A percentile compares a stretch with the other conserved stretches of the same genome.
These are phyloP conservation scores for Fusarium sublunatum DNA, from an alignment of 2,329 filamentous ascomycete genomes.

Conservation along the genomic window DNA sequence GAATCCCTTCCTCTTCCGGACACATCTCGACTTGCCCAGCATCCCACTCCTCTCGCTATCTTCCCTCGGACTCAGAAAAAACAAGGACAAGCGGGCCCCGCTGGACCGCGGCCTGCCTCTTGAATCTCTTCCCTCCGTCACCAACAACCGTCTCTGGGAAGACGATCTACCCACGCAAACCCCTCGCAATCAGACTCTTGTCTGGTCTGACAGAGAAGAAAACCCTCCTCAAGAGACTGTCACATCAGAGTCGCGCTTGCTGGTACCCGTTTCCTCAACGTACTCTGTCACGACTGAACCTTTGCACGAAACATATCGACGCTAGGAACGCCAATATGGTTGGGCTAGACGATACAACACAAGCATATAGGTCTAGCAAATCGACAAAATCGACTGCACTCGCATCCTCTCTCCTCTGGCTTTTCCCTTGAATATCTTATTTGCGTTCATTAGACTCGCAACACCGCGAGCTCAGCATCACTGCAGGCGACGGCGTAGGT, in stretches of 20 bases:
- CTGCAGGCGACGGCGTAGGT: slow-evolving; percentile 37
- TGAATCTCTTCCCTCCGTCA: slow-evolving; percentile 25
- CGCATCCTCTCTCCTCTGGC: background rate
- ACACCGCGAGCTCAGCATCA: slow-evolving; percentile 18
- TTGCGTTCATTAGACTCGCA: slow-evolving; percentile 16
- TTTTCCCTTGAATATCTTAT: background rate
- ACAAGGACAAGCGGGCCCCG: slow-evolving; percentile 11
- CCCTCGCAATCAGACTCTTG: slow-evolving; percentile 41
- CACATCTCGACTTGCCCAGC: slow-evolving; percentile 44
- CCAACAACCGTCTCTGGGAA: slow-evolving; percentile 27
- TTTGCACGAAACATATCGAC: slow-evolving; percentile 43
- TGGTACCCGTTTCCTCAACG: slow-evolving; percentile 17
- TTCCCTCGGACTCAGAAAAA: slow-evolving; percentile 30
- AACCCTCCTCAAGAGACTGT: background rate
- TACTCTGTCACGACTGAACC: slow-evolving; percentile 44
- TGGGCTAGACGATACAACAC: slow-evolving; percentile 22
- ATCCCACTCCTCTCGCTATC: slow-evolving; percentile 38
- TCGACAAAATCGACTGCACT: too few relatives aligned
- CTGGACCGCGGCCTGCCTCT: slow-evolving; percentile 21
- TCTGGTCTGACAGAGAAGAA: slow-evolving; percentile 46
- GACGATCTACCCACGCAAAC: slow-evolving; percentile 9
- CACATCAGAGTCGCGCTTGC: slow-evolving; percentile 15
- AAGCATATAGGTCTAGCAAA: background rate
- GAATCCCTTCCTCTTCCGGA: slow-evolving; percentile 53
- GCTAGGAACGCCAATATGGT: slow-evolving; percentile 36